Evolutionary conservation across 768 basidiomycete genomes (phyloP), one percentile per base, ranked within the genome.

Genomic region (Trametes cubensis): DNA sequence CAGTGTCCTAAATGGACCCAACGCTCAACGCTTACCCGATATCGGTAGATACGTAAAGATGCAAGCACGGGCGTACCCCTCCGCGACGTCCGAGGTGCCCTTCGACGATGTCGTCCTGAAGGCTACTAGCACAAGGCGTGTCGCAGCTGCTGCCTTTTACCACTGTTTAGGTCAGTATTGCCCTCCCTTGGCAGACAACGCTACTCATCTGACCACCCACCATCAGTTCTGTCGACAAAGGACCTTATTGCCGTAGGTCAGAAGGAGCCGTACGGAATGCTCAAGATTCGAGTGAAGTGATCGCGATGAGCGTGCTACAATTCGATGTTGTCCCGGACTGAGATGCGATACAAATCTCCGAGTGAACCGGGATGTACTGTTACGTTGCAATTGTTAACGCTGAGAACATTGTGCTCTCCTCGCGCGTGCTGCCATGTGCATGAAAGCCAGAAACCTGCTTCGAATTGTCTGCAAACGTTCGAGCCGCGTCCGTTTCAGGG

Each of bases 131-230:
- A 90, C 88, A 4, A 80, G 83, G 11, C 90, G 87, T 69, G 88
- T 94, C 40, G 92, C 90, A 11, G 86, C 92, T 10, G 84, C 89
- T 17, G 92, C 86, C 4, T 87, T 94, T 72, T 92, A 94, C 72
- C 90, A 94, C 66, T 92, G 91, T 71, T 80, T 94, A 45, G 91
- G 92, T 92, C 61, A 39, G 74, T 67, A 17, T 23, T 21, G 57
- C 46, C 34, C 26, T 20, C 25, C 10, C 34, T 34, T 34, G 34
- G 34, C 10, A 34, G 5, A 10, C 11, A 2, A 2, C 10, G 34
- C 34, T 34, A 23, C 26, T 20, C 18, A 5, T 14, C 25, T 21
- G n/a, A n/a, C 28, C 30, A 10, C 30, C 14, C 51, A 15, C 23
- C 2, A n/a, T 20, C 65, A 94, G 92, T 90, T 55, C 81, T 94